Base-by-base conservation (phyloP, 257 asterid genomes). In the Nicotiana otophora region DNA sequence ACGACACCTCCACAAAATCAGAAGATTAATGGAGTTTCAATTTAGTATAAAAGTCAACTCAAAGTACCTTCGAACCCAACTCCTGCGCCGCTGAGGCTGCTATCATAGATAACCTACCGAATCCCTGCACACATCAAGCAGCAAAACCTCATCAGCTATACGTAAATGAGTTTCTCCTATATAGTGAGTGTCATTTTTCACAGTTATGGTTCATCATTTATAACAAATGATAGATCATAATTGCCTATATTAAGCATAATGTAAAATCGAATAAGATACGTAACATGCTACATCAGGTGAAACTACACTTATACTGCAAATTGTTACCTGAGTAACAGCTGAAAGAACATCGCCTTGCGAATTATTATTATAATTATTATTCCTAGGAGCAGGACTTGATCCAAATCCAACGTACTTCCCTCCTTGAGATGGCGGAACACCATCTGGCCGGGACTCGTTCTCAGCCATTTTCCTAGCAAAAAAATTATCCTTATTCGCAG, bases 361-460 rank as follows among this genome's bases (percentile, higher is more conserved):
- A 81, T 65, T 66, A 26, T 81, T 65, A 64, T 19, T 75, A 26
- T 81, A 31, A 65, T 19, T 26, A 51, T 51, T 74, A 79, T 87
- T 91, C 87, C 83, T 81, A 0, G 87, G 92, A 7, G 86, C 82
- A 10, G 95, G 93, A 86, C 64, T 89, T 8, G 99, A 92, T 55
- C 99, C 98, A 80, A 93, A 95, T 36, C 99, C 99, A 14, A 95
- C 97, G 83, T 92, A 95, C 89, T 95, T 95, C 77, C 98, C 99
- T 7, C 98, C 99, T 83, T 93, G 94, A n/a, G 99, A 93, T 9
- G 99, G 99, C 10, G 93, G 98, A 72, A 95, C 66, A 34, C 99
- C 98, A 87, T 92, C 98, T 0, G 98, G 99, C 69, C 92, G 81
- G 2, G 94, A 85, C 78, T 91, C 90, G 74, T 95, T 95, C 84